Evolutionary conservation across 1,139 yeast genomes (phyloP).

Genomic region (Magnusiomyces tetraspermus): DNA sequence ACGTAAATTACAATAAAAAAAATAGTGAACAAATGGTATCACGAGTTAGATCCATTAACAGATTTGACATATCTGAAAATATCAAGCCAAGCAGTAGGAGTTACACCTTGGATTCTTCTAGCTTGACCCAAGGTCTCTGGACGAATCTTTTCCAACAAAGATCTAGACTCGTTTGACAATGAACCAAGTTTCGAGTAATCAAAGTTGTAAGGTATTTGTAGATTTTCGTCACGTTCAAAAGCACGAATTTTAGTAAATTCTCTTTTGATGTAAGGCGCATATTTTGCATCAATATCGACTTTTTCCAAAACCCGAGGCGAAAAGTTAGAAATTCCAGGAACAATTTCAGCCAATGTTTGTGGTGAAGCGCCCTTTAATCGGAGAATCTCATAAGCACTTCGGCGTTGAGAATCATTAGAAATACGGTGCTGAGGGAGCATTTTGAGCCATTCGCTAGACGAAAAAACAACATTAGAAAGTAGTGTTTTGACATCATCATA

Average conservation of each 20-base stretch:
- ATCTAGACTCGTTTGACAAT: slow-evolving; percentile 67
- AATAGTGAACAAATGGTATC: background rate
- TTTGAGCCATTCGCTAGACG: slow-evolving; percentile 56
- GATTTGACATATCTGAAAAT: slow-evolving; percentile 25
- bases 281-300: slow-evolving; percentile 69
- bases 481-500: slow-evolving; percentile 40
- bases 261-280: slow-evolving; percentile 68
- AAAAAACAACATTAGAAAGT: slow-evolving; percentile 39
- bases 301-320: slow-evolving; percentile 49
- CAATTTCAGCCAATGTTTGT: slow-evolving; percentile 15
- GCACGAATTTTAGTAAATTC: slow-evolving; percentile 66
- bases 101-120: slow-evolving; percentile 84
- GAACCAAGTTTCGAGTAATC: slow-evolving; percentile 47
- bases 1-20: too few species aligned
- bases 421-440: slow-evolving; percentile 26
- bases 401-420: slow-evolving; percentile 38
- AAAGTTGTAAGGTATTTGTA: slow-evolving; percentile 55
- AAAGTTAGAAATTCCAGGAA: slow-evolving; percentile 23
- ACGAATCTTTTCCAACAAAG: slow-evolving; percentile 58
- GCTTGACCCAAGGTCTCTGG: slow-evolving; percentile 95
- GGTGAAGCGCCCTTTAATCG: slow-evolving; percentile 37
- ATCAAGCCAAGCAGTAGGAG: slow-evolving; percentile 48
- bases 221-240: slow-evolving; percentile 71
- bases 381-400: slow-evolving; percentile 49
- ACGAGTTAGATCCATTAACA: background rate